A percentile compares a stretch with the other conserved stretches of the same genome.
These are phyloP conservation scores for Emergomyces orientalis DNA, from an alignment of 2,329 filamentous ascomycete genomes.

Conservation along the genomic window DNA sequence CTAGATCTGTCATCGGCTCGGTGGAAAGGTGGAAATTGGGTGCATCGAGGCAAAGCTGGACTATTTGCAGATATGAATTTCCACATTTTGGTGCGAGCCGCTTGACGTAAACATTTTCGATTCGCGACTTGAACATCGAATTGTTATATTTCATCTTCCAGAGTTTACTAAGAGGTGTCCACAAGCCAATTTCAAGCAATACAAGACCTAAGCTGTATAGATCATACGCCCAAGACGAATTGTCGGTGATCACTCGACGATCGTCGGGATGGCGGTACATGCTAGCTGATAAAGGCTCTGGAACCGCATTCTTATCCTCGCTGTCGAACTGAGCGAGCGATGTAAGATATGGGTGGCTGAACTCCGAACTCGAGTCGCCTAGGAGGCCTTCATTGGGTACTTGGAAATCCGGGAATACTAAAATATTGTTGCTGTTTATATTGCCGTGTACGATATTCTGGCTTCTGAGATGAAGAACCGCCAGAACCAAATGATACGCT, in stretches of 20 bases:
- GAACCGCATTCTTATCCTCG: slow-evolving; percentile 40
- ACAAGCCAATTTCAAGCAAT: slow-evolving; percentile 54
- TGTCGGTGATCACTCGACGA: slow-evolving; percentile 31
- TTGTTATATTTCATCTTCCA: slow-evolving; percentile 58
- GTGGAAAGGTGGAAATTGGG: slow-evolving; percentile 42
- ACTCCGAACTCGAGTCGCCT: slow-evolving; percentile 24
- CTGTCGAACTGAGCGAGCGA: slow-evolving; percentile 49
- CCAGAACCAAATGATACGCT: slow-evolving; percentile 50
- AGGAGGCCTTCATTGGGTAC: slow-evolving; percentile 22
- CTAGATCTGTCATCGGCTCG: slow-evolving; percentile 34
- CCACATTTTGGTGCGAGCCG: slow-evolving; percentile 55
- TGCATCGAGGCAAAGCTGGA: slow-evolving; percentile 52
- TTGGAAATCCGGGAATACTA: slow-evolving; percentile 44
- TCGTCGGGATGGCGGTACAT: slow-evolving; percentile 54
- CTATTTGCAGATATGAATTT: slow-evolving; percentile 53
- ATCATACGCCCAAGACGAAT: slow-evolving; percentile 41
- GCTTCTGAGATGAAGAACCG: slow-evolving; percentile 48
- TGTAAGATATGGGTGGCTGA: slow-evolving; percentile 49
- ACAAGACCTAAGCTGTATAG: slow-evolving; percentile 54
- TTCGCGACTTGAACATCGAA: slow-evolving; percentile 52
- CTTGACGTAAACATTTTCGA: slow-evolving; percentile 55
- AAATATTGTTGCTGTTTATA: slow-evolving; percentile 55
- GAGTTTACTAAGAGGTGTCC: slow-evolving; percentile 52
- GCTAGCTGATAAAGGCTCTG: slow-evolving; percentile 41
- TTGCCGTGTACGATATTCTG: slow-evolving; percentile 52